Evolutionary conservation across 2,329 filamentous ascomycete genomes (phyloP).

Genomic region (Diaporthe citri): DNA sequence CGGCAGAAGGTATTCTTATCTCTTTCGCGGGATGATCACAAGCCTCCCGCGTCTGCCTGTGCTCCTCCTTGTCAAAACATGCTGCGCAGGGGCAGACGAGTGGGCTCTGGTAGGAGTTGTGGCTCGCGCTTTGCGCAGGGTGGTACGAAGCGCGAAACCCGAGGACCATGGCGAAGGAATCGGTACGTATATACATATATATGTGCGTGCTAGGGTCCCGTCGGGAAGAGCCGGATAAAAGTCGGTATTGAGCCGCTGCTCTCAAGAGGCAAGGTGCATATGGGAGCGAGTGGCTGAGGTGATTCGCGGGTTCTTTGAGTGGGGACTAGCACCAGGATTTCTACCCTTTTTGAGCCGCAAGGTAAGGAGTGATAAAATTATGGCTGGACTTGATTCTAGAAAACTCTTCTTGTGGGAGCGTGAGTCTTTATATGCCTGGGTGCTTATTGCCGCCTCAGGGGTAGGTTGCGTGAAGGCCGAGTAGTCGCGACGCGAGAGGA

Average conservation of each 20-base stretch:
- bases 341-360: background rate
- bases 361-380: conserved; percentile 6
- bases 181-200: background rate
- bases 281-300: conserved; percentile 19
- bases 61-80: conserved; percentile 34
- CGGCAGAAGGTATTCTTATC: background rate
- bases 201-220: background rate
- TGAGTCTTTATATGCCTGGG: background rate
- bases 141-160: conserved; percentile 37
- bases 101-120: conserved; percentile 21
- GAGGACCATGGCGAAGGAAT: conserved; percentile 33
- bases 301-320: conserved; percentile 28
- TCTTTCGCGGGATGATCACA: conserved; percentile 34
- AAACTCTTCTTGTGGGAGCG: background rate
- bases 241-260: conserved; percentile 36
- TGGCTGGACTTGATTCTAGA: conserved; percentile 4
- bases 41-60: conserved; percentile 10
- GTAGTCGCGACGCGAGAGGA: conserved; percentile 7
- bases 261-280: background rate
- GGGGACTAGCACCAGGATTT: background rate
- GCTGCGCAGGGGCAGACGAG: conserved; percentile 36
- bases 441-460: background rate
- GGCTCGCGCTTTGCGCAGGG: conserved; percentile 30
- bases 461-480: background rate
- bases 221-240: conserved; percentile 28